phyloP scores from a whole-genome alignment of 345 rosid genomes.

The Xanthoceras sorbifolium region DNA sequence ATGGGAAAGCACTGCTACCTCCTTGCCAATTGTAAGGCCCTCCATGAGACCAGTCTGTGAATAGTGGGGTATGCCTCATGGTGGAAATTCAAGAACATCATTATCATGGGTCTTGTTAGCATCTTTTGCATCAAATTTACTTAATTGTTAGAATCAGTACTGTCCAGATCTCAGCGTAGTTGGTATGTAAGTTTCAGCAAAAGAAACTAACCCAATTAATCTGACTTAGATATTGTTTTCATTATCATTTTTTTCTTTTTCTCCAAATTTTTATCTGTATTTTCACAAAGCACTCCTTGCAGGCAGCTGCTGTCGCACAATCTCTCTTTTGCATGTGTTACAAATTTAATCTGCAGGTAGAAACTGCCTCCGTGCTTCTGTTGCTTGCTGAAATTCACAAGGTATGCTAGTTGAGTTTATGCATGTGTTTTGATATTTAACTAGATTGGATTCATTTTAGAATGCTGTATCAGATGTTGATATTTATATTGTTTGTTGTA shows the following conservation, averaged over 20 bases:
- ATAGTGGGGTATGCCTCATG: not conserved
- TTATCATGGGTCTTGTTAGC: not conserved
- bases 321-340: conserved; percentile 89
- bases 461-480: not conserved
- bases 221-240: not conserved
- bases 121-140: not conserved
- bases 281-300: conserved; percentile 35
- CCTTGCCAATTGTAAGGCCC: not conserved
- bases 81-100: not conserved
- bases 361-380: conserved; percentile 88
- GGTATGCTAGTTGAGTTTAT: conserved; percentile 42
- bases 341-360: conserved; percentile 85
- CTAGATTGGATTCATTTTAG: not conserved
- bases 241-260: conserved; percentile 11
- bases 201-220: not conserved
- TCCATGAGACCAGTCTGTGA: not conserved
- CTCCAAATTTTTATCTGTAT: conserved; percentile 12
- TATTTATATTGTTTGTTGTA: no score
- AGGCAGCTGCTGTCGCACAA: conserved; percentile 92
- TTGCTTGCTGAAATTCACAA: conserved; percentile 95
- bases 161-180: not conserved
- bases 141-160: not conserved
- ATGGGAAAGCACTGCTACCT: not conserved
- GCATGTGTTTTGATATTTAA: conserved; percentile 1
- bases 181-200: not conserved